phyloP scores from a whole-genome alignment of 805 yeast species.

The Ogataea haglerorum region DNA sequence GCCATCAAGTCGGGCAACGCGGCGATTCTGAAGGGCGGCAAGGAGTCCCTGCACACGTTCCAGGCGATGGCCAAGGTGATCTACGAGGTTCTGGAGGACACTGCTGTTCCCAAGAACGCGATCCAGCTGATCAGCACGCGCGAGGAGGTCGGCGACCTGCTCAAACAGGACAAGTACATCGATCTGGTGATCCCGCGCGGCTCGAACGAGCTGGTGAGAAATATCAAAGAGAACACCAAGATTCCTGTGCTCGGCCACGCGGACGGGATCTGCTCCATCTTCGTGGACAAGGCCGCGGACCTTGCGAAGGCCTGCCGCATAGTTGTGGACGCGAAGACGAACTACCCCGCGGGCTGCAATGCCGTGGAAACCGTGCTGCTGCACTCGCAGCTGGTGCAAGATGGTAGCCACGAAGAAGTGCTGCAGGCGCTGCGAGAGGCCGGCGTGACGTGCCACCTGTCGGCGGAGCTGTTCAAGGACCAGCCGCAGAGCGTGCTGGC shows the following conservation, averaged over 20 bases:
- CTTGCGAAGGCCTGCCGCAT: slow-evolving; percentile 71
- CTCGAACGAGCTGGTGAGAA: slow-evolving; percentile 86
- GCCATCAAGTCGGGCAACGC: slow-evolving; percentile 97
- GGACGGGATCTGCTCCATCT: slow-evolving; percentile 93
- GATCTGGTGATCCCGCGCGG: slow-evolving; percentile 98
- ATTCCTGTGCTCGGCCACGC: slow-evolving; percentile 99
- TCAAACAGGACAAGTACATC: slow-evolving; percentile 82
- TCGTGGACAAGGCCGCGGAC: slow-evolving; percentile 75
- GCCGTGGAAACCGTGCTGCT: slow-evolving; percentile 87
- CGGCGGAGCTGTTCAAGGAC: slow-evolving; percentile 44
- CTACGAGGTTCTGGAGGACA: slow-evolving; percentile 52
- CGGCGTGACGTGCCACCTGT: slow-evolving; percentile 72
- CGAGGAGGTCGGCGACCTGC: slow-evolving; percentile 80
- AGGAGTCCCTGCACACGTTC: slow-evolving; percentile 85
- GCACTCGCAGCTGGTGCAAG: slow-evolving; percentile 38
- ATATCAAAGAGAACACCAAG: slow-evolving; percentile 81
- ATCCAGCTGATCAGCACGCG: slow-evolving; percentile 86
- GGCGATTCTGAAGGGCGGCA: slow-evolving; percentile 96
- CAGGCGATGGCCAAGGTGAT: slow-evolving; percentile 74
- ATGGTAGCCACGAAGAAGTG: slow-evolving; percentile 16
- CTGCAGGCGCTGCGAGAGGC: slow-evolving; percentile 46
- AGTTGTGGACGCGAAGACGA: slow-evolving; percentile 84
- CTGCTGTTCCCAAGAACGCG: slow-evolving; percentile 76
- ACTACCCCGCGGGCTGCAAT: slow-evolving; percentile 99
- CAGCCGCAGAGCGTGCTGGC: slow-evolving; percentile 39